Evolutionary conservation across 176 grass and related monocot species (phyloP).

Genomic region (Themeda triandra): DNA sequence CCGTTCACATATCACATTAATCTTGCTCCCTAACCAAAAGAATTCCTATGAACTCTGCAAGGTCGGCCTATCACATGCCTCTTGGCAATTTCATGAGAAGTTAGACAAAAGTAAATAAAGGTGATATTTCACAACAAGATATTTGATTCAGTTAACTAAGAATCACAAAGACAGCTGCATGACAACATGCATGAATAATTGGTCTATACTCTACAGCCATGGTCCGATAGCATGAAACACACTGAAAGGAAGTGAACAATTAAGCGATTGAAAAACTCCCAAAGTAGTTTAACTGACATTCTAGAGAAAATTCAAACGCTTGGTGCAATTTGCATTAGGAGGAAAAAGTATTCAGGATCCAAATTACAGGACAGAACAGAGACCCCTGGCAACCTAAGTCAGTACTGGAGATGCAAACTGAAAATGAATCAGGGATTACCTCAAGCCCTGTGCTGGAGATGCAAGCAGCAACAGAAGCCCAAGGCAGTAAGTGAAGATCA

Average conservation of each 20-base stretch:
- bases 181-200: slow-evolving; percentile 6
- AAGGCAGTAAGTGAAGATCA: slow-evolving; percentile 84
- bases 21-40: not conserved
- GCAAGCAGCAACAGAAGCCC: slow-evolving; percentile 96
- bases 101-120: slow-evolving; percentile 17
- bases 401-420: not conserved
- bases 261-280: not conserved
- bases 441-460: slow-evolving; percentile 54
- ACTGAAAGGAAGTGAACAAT: not conserved
- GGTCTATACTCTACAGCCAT: not conserved
- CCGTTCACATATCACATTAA: not conserved
- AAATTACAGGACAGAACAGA: not conserved
- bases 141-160: slow-evolving; percentile 6
- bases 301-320: not conserved
- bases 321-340: not conserved
- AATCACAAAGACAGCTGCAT: not conserved
- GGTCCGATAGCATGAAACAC: not conserved
- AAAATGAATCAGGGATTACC: slow-evolving; percentile 43
- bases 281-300: not conserved
- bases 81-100: not conserved
- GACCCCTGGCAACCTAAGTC: not conserved
- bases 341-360: not conserved
- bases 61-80: not conserved
- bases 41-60: not conserved
- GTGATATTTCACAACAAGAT: not conserved